Percentiles rank a stretch among this genome's conserved stretches.
Evolutionary conservation across 2,329 filamentous ascomycete species (phyloP).

Genomic region (Pestalotiopsis sp.): DNA sequence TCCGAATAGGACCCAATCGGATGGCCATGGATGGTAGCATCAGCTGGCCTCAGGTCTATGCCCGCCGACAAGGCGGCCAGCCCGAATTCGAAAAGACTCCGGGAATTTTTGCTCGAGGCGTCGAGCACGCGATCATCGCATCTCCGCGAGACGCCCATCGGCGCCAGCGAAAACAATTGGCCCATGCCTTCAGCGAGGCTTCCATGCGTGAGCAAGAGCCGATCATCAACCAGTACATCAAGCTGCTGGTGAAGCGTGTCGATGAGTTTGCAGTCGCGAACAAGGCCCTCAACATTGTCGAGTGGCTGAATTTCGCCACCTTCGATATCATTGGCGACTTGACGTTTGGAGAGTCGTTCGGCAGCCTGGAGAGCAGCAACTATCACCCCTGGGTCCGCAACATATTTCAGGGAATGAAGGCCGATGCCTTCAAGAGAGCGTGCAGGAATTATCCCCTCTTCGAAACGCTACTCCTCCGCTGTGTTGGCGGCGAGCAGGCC

Average conservation of each 20-base stretch:
- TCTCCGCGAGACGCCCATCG: slow-evolving; percentile 29
- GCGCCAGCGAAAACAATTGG: slow-evolving; percentile 28
- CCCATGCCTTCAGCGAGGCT: slow-evolving; percentile 30
- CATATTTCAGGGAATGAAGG: slow-evolving; percentile 4
- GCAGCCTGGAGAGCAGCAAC: slow-evolving; percentile 8
- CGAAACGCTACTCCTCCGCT: neutral
- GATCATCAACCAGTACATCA: slow-evolving; percentile 22
- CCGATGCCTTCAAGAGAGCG: slow-evolving; percentile 1
- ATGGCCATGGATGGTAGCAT: slow-evolving; percentile 34
- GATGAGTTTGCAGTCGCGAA: slow-evolving; percentile 23
- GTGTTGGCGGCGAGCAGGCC: neutral
- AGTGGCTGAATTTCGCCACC: slow-evolving; percentile 10
- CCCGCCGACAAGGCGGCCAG: slow-evolving; percentile 26
- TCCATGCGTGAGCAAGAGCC: slow-evolving; percentile 24
- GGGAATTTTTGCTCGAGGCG: slow-evolving; percentile 15
- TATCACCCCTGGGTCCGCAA: slow-evolving; percentile 20
- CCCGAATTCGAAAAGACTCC: slow-evolving; percentile 23
- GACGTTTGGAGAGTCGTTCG: slow-evolving; percentile 12
- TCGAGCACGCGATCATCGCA: slow-evolving; percentile 29
- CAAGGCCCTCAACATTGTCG: slow-evolving; percentile 16
- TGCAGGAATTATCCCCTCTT: slow-evolving; percentile 1
- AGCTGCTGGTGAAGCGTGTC: slow-evolving; percentile 31
- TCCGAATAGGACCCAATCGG: slow-evolving; percentile 44
- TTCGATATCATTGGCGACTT: slow-evolving; percentile 10
- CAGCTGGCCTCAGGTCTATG: slow-evolving; percentile 37